Evolutionary conservation across 2,329 filamentous ascomycete genomes (phyloP).

Genomic region (Claviceps humidiphila): DNA sequence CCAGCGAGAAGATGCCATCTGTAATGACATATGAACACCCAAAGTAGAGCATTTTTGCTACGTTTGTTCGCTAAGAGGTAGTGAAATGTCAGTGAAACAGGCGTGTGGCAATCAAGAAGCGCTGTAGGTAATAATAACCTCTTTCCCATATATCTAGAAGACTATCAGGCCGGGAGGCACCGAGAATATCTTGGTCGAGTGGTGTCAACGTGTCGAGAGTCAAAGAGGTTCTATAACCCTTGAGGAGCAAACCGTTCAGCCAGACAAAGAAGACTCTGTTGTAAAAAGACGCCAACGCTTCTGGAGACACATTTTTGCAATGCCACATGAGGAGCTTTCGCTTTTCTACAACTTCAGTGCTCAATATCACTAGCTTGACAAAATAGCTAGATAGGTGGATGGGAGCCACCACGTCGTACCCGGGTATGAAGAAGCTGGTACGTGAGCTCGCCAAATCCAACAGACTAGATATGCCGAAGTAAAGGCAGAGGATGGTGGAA

Average conservation of each 20-base stretch:
- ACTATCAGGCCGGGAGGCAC: background rate
- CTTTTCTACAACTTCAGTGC: constrained; percentile 4
- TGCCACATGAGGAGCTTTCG: background rate
- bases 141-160: background rate
- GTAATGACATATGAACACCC: constrained; percentile 13
- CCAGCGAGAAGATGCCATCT: constrained; percentile 16
- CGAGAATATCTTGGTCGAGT: constrained; percentile 1
- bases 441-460: constrained; percentile 19
- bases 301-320: background rate
- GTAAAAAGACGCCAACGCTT: background rate
- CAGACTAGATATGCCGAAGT: constrained; percentile 17
- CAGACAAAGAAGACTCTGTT: constrained; percentile 1
- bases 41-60: constrained; percentile 11
- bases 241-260: background rate
- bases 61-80: constrained; percentile 8
- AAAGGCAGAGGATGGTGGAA: constrained; percentile 18
- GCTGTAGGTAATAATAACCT: background rate
- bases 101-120: background rate
- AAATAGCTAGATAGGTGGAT: constrained; percentile 14
- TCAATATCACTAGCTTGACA: constrained; percentile 17
- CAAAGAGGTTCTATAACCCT: background rate
- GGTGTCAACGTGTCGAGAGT: background rate
- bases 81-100: background rate
- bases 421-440: constrained; percentile 18
- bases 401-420: constrained; percentile 10